Evolutionary conservation across 208 protist genomes (phyloP), one percentile per base, ranked within the genome.

Genomic region (Crithidia sp.): DNA sequence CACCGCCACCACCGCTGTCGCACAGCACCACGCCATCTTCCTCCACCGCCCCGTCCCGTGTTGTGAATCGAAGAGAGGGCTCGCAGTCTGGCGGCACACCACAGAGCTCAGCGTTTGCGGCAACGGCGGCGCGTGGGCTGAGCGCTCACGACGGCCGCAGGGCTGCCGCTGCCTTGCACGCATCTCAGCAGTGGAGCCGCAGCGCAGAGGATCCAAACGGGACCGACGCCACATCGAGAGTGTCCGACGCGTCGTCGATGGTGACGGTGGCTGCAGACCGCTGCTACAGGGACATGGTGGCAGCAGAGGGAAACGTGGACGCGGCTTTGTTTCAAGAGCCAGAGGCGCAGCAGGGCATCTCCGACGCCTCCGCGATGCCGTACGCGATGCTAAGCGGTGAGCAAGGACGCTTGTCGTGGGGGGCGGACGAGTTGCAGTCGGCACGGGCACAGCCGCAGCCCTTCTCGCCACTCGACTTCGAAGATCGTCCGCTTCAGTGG

Each of bases 211-310:
- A n/a, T 4, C 45, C 5, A 43, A 47, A 10, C 47, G 37, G 8
- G 17, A 16, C 16, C 7, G 45, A 36, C 57, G 19, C 57, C 28
- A 62, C 57, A 16, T 13, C 43, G n/a, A 52, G 4, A 7, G 57
- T 14, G 28, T 62, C 39, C 7, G 7, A 39, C 4, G 59, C 47
- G 2, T 16, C 59, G 19, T 14, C 44, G 71, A 16, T 52, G 41
- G 39, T 76, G 13, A 36, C 41, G 44, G 71, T 76, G 61, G 54
- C 71, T 6, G 43, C 54, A 10, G 70, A 67, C 19, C 14, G 45
- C 8, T 43, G 39, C 52, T n/a, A 0, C 3, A 14, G 37, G 28
- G 49, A 56, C 63, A 41, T 3, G 36, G 9, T 5, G n/a, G 36
- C 36, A 10, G 36, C 39, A 7, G 2, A 19, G 19, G 28, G 28